phyloP scores from a whole-genome alignment of 768 basidiomycete species.

The Tubosaeta sp. region DNA sequence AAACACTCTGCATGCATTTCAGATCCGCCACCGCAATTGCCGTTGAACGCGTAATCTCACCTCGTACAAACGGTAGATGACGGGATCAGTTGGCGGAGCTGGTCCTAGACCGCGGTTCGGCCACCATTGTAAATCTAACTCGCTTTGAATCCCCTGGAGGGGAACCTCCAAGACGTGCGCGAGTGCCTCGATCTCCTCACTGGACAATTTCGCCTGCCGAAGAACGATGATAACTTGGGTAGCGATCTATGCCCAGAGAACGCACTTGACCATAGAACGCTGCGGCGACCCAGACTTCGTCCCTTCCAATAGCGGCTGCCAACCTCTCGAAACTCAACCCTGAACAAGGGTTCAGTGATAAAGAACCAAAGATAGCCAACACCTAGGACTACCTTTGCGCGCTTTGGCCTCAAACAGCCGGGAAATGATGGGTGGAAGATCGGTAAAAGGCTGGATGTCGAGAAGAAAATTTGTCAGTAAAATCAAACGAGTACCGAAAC shows the following conservation, averaged over 20 bases:
- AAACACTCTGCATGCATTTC: constrained; percentile 43
- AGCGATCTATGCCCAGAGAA: constrained; percentile 1
- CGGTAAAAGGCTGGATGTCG: constrained; percentile 42
- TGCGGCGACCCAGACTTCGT: constrained; percentile 81
- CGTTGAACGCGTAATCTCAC: constrained; percentile 30
- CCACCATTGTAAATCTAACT: constrained; percentile 66
- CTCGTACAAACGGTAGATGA: constrained; percentile 81
- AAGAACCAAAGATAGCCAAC: neutral
- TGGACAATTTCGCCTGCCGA: constrained; percentile 64
- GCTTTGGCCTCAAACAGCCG: constrained; percentile 64
- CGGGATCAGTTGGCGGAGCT: constrained; percentile 71
- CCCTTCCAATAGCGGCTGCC: constrained; percentile 58
- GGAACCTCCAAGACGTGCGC: constrained; percentile 47
- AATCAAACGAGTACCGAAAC: neutral
- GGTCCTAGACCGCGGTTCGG: constrained; percentile 68
- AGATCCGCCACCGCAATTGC: neutral
- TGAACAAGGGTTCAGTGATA: constrained; percentile 20
- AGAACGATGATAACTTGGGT: too few species aligned
- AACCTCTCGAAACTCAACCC: constrained; percentile 69
- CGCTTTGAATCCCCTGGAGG: constrained; percentile 33
- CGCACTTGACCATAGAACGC: constrained; percentile 76
- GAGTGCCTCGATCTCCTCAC: constrained; percentile 55
- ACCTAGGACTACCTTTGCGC: constrained; percentile 44
- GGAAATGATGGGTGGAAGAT: constrained; percentile 48
- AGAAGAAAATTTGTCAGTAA: constrained; percentile 36